A percentile compares a stretch with the other conserved stretches of the same genome.
Conservation (phyloP, 148 eudicot genomes). For the Cornus florida region DNA sequence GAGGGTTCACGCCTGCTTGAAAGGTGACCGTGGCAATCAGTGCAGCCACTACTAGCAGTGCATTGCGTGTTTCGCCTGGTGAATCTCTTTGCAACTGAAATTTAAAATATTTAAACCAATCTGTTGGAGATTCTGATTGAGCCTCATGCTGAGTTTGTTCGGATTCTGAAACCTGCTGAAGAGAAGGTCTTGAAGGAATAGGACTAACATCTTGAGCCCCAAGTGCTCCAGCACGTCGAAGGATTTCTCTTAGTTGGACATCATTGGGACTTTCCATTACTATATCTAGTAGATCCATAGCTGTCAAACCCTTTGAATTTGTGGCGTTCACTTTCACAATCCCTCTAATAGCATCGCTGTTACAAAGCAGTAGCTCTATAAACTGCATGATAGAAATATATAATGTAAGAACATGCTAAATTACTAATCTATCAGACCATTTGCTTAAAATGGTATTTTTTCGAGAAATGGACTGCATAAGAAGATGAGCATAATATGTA, state of each 20-base stretch:
- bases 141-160: neutral
- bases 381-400: neutral
- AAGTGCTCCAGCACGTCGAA: neutral
- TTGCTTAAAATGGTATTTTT: too few species aligned
- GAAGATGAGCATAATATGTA: too few species aligned
- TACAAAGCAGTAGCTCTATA: neutral
- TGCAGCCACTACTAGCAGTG: neutral
- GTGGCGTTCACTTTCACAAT: neutral
- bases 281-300: neutral
- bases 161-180: neutral
- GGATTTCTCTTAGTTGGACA: neutral
- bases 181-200: neutral
- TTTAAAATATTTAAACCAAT: neutral
- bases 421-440: too few species aligned
- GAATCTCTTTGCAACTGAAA: neutral
- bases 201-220: neutral
- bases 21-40: neutral
- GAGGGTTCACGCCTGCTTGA: neutral
- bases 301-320: neutral
- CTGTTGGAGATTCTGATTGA: neutral
- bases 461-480: too few species aligned
- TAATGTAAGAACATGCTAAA: too few species aligned
- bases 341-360: neutral
- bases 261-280: neutral
- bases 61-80: neutral